Evolutionary conservation across 2,329 filamentous ascomycete genomes (phyloP).

Genomic region (Colletotrichum sp.): DNA sequence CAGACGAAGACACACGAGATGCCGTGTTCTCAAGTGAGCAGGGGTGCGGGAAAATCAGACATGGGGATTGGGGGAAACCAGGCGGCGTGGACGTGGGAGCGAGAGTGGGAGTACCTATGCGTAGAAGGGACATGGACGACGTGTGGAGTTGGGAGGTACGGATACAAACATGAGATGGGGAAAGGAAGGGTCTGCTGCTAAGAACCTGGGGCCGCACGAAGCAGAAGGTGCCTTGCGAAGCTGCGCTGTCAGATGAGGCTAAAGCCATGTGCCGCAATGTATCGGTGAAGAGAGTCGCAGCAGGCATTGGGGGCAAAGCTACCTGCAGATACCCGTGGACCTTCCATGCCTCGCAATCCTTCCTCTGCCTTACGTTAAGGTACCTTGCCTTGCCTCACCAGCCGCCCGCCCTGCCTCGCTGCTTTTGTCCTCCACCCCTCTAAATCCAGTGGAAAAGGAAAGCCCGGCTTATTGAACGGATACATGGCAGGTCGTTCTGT

Average conservation of each 20-base stretch:
- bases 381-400: neutral
- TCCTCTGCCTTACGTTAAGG: neutral
- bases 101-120: neutral
- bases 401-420: neutral
- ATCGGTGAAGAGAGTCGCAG: neutral
- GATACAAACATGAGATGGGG: neutral
- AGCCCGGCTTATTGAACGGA: neutral
- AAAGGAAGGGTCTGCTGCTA: neutral
- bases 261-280: neutral
- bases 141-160: neutral
- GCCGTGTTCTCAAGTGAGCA: constrained; percentile 6
- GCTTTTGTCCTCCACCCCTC: neutral
- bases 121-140: neutral
- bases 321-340: neutral
- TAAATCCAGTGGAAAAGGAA: neutral
- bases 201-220: neutral
- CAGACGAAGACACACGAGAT: constrained; percentile 1
- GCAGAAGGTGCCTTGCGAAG: neutral
- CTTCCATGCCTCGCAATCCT: neutral
- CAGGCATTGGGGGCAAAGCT: neutral
- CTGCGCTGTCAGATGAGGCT: constrained; percentile 4
- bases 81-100: neutral
- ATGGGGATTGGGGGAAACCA: constrained; percentile 10
- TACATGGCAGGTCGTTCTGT: neutral
- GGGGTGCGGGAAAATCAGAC: neutral